phyloP scores from a whole-genome alignment of 371 early-diverging fungal species.

The Lichtheimia corymbifera region DNA sequence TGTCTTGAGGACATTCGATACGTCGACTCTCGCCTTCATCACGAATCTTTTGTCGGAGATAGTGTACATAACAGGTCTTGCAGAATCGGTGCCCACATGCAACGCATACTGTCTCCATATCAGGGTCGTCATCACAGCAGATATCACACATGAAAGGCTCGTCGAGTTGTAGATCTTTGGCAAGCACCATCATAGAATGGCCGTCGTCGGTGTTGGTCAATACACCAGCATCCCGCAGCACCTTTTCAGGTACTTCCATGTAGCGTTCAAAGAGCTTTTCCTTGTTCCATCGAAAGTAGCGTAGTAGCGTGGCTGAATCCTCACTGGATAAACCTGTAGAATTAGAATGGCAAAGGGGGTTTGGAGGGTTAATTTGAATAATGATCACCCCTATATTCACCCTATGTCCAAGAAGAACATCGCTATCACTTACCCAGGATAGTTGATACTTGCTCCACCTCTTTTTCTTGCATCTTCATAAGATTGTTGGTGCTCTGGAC shows the following conservation, averaged over 20 bases:
- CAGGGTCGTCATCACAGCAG: conserved; percentile 74
- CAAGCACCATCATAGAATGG: conserved; percentile 20
- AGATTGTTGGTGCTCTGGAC: conserved; percentile 29
- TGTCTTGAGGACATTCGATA: conserved; percentile 82
- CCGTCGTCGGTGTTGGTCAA: conserved; percentile 32
- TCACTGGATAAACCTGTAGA: conserved; percentile 57
- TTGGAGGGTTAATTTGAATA: background rate
- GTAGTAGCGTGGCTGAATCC: conserved; percentile 71
- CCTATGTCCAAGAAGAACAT: too few relatives aligned
- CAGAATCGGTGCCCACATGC: conserved; percentile 90
- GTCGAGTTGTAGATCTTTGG: conserved; percentile 21
- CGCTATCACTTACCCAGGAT: conserved; percentile 34
- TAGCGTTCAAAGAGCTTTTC: conserved; percentile 88
- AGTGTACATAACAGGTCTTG: conserved; percentile 80
- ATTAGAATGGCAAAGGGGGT: background rate
- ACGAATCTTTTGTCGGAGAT: conserved; percentile 80
- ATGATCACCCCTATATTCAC: too few relatives aligned
- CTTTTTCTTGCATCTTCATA: conserved; percentile 38
- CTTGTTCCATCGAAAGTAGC: conserved; percentile 90
- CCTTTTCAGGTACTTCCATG: conserved; percentile 77
- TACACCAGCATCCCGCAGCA: conserved; percentile 76
- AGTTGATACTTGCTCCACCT: conserved; percentile 43
- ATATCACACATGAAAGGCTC: conserved; percentile 82
- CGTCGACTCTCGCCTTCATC: conserved; percentile 86
- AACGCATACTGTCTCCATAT: conserved; percentile 67